A percentile compares a stretch with the other conserved stretches of the same genome.
Conservation (phyloP, 176 grass and related monocot species). For the Secale cereale region DNA sequence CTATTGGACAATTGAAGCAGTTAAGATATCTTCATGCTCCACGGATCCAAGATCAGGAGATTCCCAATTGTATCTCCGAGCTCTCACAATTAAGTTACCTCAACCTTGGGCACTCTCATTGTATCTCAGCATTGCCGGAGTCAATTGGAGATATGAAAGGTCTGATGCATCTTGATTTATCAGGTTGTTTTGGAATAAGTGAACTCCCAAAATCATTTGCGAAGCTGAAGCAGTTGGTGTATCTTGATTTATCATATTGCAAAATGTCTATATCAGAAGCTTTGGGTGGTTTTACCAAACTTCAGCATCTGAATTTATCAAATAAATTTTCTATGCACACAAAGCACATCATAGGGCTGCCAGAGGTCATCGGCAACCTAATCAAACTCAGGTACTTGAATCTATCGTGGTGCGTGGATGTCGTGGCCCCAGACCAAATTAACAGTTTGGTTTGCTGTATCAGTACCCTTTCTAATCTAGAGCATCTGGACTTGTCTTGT, state of each 20-base stretch:
- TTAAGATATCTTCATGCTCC: conserved; percentile 26
- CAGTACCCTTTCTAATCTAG: neutral
- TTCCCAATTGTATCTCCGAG: neutral
- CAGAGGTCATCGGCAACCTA: neutral
- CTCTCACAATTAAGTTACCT: neutral
- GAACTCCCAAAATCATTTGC: neutral
- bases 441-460: neutral
- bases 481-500: neutral
- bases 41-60: fast-evolving
- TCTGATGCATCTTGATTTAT: conserved; percentile 21
- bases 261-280: neutral
- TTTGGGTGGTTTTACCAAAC: neutral
- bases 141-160: conserved; percentile 2
- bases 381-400: neutral
- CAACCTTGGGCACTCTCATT: neutral
- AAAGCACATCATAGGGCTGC: neutral
- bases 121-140: neutral
- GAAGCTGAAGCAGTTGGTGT: neutral
- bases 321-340: too few relatives aligned
- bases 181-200: neutral
- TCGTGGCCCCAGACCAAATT: neutral
- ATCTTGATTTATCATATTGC: conserved; percentile 17
- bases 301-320: neutral
- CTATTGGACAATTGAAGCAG: neutral
- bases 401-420: neutral